phyloP scores from a whole-genome alignment of 345 rosid species.

The Corchorus capsularis region DNA sequence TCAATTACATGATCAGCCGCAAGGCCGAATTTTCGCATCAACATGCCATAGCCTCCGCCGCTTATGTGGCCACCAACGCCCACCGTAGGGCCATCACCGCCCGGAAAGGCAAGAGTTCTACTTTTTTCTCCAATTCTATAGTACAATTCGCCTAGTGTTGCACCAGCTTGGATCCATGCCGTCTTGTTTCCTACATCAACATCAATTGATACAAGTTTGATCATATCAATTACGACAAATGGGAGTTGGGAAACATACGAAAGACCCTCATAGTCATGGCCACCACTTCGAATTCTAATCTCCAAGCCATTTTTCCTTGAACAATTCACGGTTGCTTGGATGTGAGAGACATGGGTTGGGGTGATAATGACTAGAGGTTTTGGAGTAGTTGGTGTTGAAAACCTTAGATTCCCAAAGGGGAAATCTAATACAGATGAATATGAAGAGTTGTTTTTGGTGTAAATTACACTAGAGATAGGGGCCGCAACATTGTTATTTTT shows the following conservation, averaged over 20 bases:
- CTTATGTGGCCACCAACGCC: slow-evolving; percentile 1
- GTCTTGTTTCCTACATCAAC: not conserved
- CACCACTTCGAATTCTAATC: not conserved
- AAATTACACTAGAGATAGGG: not conserved
- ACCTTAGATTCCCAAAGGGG: not conserved
- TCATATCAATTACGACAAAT: not conserved
- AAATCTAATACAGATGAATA: not conserved
- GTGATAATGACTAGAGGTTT: not conserved
- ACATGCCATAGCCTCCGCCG: slow-evolving; percentile 9
- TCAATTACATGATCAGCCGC: no score
- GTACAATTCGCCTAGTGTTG: slow-evolving; percentile 6
- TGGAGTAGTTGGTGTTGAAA: not conserved
- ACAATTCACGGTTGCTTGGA: not conserved
- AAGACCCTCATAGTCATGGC: not conserved
- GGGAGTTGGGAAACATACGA: not conserved
- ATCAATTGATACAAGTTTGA: not conserved
- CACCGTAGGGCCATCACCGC: not conserved
- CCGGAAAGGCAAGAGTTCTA: not conserved
- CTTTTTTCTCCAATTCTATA: not conserved
- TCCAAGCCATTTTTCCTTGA: not conserved
- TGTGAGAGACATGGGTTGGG: not conserved
- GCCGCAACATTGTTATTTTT: not conserved
- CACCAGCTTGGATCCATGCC: not conserved
- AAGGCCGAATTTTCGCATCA: not conserved
- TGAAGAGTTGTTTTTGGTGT: not conserved